Base-by-base conservation (phyloP, 148 eudicot species). In the Chenopodium formosanum region DNA sequence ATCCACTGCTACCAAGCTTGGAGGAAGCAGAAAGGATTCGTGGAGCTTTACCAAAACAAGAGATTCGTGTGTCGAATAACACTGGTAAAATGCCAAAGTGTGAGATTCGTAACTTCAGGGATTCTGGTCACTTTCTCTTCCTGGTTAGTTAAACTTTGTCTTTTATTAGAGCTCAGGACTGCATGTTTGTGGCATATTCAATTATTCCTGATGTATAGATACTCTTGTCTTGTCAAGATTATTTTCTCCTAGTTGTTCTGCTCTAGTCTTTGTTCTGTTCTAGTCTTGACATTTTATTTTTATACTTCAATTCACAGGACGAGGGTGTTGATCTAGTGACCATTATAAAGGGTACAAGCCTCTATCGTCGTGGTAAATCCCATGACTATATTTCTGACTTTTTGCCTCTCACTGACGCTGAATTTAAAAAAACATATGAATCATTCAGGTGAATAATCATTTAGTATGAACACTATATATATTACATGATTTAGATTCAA, bases 21-120 rank as follows among this genome's bases (percentile, higher is more conserved):
- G 62, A 48, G 23, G 91, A 90, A 83, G 92, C 87, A 47, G 83
- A 79, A 64, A 87, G 91, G 80, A 87, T 90, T 46, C 82, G 53
- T 47, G 50, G 34, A 50, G 78, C 83, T 63, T 56, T 86, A 47
- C 89, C 89, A 64, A 86, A 83, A 84, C 88, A 78, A 80, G 82
- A 81, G 80, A 74, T 83, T 50, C 82, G 74, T 34, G 31, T 86
- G 56, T 52, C 23, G 75, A 81, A 77, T 69, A 64, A 70, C 72
- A 83, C 83, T 8, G 77, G 78, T 23, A 32, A 76, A 37, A 74
- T 86, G 70, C 78, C 87, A 9, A 86, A 83, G 73, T 90, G 90
- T 77, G 85, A 82, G 79, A 83, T 87, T 46, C 87, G 92, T 10
- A 74, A 77, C n/a, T 88, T 88, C 78, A 29, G 58, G 23, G 84